Conservation (phyloP, 306 rosid genomes). For the Chamaecrista fasciculata region DNA sequence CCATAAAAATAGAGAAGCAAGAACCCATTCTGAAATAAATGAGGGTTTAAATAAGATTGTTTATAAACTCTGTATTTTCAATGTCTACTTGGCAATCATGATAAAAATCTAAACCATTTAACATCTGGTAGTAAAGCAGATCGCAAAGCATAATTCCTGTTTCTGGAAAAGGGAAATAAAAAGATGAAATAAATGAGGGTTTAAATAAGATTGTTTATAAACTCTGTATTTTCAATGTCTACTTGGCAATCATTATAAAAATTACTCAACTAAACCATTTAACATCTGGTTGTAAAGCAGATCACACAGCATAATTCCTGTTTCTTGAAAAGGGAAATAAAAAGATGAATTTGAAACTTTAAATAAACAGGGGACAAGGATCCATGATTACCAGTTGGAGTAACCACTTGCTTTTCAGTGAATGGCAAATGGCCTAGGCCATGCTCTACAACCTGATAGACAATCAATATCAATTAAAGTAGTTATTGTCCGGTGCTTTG, state of each 20-base stretch:
- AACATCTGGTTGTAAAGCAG: neutral
- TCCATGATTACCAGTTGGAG: constrained; percentile 75
- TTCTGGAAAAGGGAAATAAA: no score
- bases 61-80: neutral
- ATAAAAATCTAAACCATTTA: no score
- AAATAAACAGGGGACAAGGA: constrained; percentile 9
- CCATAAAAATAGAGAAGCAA: neutral
- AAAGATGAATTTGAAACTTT: constrained; percentile 23
- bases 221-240: neutral
- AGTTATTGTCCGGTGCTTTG: constrained; percentile 12
- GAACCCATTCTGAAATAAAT: neutral
- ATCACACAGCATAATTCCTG: constrained; percentile 17
- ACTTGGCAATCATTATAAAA: no score
- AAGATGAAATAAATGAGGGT: neutral
- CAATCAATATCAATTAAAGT: constrained; percentile 14
- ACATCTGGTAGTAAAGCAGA: no score
- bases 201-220: neutral
- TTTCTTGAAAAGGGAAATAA: neutral
- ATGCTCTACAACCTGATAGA: constrained; percentile 88
- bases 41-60: neutral
- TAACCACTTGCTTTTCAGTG: constrained; percentile 90
- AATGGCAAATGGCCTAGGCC: constrained; percentile 97
- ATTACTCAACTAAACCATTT: neutral
- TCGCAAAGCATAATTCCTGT: no score
- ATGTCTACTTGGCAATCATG: neutral